Conservation (phyloP, 352 stramenopile species). For the Globisporangium barbulae region DNA sequence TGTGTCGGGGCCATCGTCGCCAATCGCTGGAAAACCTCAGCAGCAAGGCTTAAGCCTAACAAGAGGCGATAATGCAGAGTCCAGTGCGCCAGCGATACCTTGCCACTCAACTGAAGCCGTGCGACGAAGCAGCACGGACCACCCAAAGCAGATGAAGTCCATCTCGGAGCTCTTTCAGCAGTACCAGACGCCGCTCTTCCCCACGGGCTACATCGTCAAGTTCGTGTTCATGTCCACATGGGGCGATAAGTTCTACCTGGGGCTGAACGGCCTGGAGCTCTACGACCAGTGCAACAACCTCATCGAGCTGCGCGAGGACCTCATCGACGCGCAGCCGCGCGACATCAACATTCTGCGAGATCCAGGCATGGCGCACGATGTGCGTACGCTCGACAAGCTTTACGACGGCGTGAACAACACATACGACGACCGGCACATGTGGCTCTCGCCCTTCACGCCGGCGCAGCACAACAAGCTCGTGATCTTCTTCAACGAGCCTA, state of each 20-base stretch:
- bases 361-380: slow-evolving; percentile 44
- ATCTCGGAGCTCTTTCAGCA: slow-evolving; percentile 73
- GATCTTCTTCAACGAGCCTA: slow-evolving; percentile 74
- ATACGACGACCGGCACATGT: slow-evolving; percentile 77
- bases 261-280: slow-evolving; percentile 78
- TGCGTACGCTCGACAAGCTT: slow-evolving; percentile 73
- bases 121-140: slow-evolving; percentile 12
- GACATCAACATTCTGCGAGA: slow-evolving; percentile 87
- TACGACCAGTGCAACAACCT: slow-evolving; percentile 52
- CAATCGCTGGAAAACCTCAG: neutral
- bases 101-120: neutral
- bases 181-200: slow-evolving; percentile 86
- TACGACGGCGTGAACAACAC: slow-evolving; percentile 73
- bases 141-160: slow-evolving; percentile 33
- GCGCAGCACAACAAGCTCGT: slow-evolving; percentile 66
- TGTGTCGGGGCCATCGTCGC: neutral
- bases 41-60: neutral
- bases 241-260: slow-evolving; percentile 77
- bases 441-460: slow-evolving; percentile 64
- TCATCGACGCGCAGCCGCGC: slow-evolving; percentile 64
- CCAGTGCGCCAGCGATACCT: neutral
- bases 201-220: slow-evolving; percentile 85
- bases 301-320: slow-evolving; percentile 36
- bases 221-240: slow-evolving; percentile 75
- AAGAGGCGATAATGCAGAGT: neutral